Conservation (phyloP, 345 rosid species). For the Syzygium jambos region DNA sequence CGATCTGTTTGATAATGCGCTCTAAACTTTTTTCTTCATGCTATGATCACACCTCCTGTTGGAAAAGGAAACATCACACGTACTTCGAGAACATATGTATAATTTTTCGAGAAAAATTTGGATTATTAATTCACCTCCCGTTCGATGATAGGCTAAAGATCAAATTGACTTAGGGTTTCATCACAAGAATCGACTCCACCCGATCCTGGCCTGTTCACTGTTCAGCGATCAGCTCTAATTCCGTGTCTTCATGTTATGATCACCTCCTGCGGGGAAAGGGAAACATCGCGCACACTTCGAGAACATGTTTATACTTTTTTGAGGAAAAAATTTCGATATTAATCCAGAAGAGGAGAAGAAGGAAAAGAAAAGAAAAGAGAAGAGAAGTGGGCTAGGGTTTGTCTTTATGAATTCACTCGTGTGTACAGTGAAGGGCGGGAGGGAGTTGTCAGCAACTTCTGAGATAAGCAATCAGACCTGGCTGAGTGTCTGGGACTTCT, state of each 20-base stretch:
- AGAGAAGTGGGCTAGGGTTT: background rate
- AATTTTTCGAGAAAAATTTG: background rate
- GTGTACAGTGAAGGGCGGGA: background rate
- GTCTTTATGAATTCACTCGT: background rate
- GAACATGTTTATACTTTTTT: background rate
- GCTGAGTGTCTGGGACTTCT: background rate
- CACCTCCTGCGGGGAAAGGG: background rate
- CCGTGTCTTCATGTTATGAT: no score
- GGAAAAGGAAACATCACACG: background rate
- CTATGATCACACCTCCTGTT: background rate
- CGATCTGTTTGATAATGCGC: background rate
- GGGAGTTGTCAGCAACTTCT: conserved; percentile 19
- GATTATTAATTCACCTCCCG: no score
- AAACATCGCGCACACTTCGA: background rate
- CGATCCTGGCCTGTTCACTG: no score
- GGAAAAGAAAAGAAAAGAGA: background rate
- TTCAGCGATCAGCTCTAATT: no score
- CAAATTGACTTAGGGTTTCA: no score
- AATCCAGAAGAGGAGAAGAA: background rate
- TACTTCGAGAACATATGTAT: background rate
- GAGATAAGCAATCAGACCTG: conserved; percentile 21
- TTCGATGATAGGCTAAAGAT: no score
- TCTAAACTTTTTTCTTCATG: background rate
- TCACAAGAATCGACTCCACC: no score
- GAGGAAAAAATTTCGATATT: background rate